A percentile compares a stretch with the other conserved stretches of the same genome.
Evolutionary conservation across 2,329 filamentous ascomycete species (phyloP).

Genomic region (Phyllosticta paracitricarpa): DNA sequence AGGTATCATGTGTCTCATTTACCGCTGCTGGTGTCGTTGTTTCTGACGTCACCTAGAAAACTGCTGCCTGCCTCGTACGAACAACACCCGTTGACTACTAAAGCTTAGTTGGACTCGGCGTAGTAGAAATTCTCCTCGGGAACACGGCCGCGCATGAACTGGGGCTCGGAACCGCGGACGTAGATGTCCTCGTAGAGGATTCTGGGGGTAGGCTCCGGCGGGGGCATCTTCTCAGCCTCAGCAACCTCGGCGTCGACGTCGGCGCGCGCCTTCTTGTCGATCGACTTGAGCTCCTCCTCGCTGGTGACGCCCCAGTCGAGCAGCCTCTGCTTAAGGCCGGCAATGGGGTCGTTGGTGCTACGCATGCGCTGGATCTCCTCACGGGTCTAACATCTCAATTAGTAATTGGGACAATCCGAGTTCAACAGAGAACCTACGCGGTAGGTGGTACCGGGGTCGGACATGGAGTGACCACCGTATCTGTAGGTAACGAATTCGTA

Average conservation of each 20-base stretch:
- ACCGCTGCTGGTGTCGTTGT: neutral
- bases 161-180: conserved; percentile 75
- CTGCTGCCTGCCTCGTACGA: neutral
- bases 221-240: conserved; percentile 76
- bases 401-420: conserved; percentile 8
- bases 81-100: neutral
- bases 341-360: conserved; percentile 95
- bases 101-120: conserved; percentile 18
- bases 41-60: neutral
- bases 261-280: conserved; percentile 87
- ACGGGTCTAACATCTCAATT: conserved; percentile 51
- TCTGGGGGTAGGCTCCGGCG: conserved; percentile 66
- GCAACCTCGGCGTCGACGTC: conserved; percentile 85
- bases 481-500: conserved; percentile 99
- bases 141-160: conserved; percentile 77
- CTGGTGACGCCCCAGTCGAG: conserved; percentile 85
- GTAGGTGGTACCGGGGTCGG: conserved; percentile 98
- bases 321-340: conserved; percentile 95
- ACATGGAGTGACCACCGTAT: conserved; percentile 99
- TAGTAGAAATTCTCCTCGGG: conserved; percentile 89
- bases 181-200: conserved; percentile 97
- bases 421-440: conserved; percentile 37
- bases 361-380: conserved; percentile 99
- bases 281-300: conserved; percentile 90
- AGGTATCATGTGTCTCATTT: neutral